Base-by-base conservation (phyloP, 202 grass and related monocot species). In the Panicum virgatum region DNA sequence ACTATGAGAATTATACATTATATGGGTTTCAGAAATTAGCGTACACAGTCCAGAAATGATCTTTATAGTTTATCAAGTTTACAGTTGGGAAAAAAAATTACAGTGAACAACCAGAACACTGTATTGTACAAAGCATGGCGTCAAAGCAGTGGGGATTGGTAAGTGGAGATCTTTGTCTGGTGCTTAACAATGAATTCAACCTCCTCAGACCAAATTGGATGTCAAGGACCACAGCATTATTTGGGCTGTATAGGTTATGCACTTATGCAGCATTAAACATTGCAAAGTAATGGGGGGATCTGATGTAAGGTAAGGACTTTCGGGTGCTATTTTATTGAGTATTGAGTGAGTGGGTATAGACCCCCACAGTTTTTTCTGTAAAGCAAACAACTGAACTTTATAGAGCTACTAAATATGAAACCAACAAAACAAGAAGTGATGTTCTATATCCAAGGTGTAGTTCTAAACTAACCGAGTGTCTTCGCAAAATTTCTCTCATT, bases 1-100 rank as follows among this genome's bases (percentile, higher is more conserved):
- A 80, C 27, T 56, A 71, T 19, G 22, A 62, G 18, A 85, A 77
- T 58, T 51, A 80, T 42, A 56, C 38, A 60, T n/a, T 32, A 15
- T 56, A 68, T 19, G 9, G 23, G 19, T 72, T 23, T 42, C 39
- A 72, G 68, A 32, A 60, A 70, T 20, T 36, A 84, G 19, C 3
- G 30, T 51, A 30, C 48, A 66, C 18, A 72, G 7, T 9, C 16
- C 20, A 43, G 1, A 43, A 67, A 67, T 29, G 13, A 2, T 18
- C 20, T 56, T 56, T n/a, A 71, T 20, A 48, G 26, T 51, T 72
- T 51, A 71, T 71, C 7, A 47, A 71, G 25, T 46, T 19, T 16
- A 30, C 3, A 70, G 43, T 48, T 80, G 34, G 57, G 3, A 53
- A 4, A 57, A 25, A 22, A 34, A 57, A 57, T 54, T 0, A 25